Conservation (phyloP, 306 rosid species). For the Trichosanthes truncata region DNA sequence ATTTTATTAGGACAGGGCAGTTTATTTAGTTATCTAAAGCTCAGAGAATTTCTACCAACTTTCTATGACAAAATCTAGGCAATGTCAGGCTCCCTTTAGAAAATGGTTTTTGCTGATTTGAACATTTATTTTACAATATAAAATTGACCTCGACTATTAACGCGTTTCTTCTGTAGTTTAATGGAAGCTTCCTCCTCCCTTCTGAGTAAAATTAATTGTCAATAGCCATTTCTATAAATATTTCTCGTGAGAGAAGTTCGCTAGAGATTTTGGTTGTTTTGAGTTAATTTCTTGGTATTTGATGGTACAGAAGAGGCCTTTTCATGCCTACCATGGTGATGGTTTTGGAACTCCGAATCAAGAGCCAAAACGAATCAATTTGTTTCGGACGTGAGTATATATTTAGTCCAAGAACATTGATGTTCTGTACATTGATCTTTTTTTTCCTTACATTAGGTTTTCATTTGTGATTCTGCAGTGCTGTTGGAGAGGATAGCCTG, state of each 20-base stretch:
- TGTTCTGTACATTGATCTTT: not conserved
- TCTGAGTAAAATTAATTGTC: not conserved
- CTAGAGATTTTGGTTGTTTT: not conserved
- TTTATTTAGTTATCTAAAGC: constrained; percentile 5
- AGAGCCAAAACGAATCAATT: not conserved
- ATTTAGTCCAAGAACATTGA: not conserved
- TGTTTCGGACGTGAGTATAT: not conserved
- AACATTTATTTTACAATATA: not conserved
- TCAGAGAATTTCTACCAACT: constrained; percentile 10
- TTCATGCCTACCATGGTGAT: not conserved
- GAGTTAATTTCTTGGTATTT: constrained; percentile 1
- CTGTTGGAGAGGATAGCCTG: not conserved
- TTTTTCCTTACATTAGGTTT: not conserved
- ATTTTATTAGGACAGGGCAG: not conserved
- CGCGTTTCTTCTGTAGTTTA: constrained; percentile 2
- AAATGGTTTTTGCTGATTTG: not conserved
- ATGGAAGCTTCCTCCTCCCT: constrained; percentile 6
- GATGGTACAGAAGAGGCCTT: constrained; percentile 16
- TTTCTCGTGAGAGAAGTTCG: not conserved
- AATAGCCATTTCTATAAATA: not conserved
- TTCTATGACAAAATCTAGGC: constrained; percentile 1
- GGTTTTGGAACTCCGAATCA: not conserved
- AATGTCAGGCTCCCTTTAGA: not conserved
- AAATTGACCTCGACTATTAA: not conserved
- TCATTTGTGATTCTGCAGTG: constrained; percentile 7